These are phyloP conservation scores for Cercospora zeae-maydis DNA, from an alignment of 2,329 filamentous ascomycete genomes.

Conservation along the genomic window DNA sequence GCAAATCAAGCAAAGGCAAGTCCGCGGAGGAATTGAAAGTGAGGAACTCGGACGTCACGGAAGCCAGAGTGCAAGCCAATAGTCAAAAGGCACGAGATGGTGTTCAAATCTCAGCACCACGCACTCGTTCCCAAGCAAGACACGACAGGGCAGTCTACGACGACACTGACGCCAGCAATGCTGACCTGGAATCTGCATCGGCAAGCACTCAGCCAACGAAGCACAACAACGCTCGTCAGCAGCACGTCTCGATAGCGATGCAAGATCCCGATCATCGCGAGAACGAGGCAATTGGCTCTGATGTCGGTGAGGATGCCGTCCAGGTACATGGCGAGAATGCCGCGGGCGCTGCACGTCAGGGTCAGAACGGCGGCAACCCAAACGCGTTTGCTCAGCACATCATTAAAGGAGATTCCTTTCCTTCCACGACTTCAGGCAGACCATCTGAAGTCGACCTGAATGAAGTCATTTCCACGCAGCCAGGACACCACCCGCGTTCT, in stretches of 20 bases:
- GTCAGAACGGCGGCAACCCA: not conserved
- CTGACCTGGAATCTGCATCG: conserved; percentile 9
- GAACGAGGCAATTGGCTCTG: not conserved
- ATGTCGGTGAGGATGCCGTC: not conserved
- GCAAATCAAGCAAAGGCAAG: not conserved
- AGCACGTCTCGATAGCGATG: not conserved
- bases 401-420: conserved; percentile 19
- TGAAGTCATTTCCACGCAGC: not conserved
- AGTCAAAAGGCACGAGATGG: not conserved
- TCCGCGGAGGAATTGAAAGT: not conserved
- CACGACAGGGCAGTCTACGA: not conserved
- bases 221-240: not conserved
- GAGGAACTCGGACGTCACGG: not conserved
- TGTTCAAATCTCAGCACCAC: not conserved
- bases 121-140: not conserved
- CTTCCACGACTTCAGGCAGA: conserved; percentile 18
- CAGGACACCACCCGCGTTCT: not conserved
- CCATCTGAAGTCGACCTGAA: conserved; percentile 13
- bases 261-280: not conserved
- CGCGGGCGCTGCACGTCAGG: not conserved
- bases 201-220: not conserved
- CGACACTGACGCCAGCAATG: conserved; percentile 17
- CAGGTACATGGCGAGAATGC: not conserved
- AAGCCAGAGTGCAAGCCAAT: not conserved
- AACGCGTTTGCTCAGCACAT: not conserved